A percentile compares a stretch with the other conserved stretches of the same genome.
Conservation (phyloP, 2,329 filamentous ascomycete species). For the Tolypocladium ophioglossoides region DNA sequence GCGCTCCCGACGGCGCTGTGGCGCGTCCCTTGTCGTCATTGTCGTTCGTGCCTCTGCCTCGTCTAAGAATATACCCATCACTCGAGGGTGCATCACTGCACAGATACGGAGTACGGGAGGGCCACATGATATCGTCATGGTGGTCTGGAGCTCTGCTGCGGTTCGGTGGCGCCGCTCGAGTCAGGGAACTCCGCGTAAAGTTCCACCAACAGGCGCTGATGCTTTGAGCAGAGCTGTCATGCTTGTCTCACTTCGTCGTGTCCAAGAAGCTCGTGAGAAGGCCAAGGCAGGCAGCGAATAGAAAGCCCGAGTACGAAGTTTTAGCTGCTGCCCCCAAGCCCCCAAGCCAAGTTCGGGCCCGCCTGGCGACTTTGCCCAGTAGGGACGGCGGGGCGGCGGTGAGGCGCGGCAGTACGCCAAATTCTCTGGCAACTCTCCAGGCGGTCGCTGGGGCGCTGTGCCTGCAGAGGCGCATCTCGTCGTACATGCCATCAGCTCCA, state of each 20-base stretch:
- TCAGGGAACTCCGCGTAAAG: background rate
- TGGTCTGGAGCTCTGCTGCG: constrained; percentile 5
- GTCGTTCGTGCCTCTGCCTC: background rate
- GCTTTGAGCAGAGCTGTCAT: constrained; percentile 9
- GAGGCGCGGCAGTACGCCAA: constrained; percentile 23
- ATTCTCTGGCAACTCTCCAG: constrained; percentile 16
- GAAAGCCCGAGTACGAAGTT: background rate
- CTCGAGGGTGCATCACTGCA: background rate
- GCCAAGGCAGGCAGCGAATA: background rate
- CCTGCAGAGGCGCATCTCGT: background rate
- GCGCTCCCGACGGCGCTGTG: background rate
- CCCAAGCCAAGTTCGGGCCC: too few relatives aligned
- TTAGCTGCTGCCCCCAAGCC: background rate
- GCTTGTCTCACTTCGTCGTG: constrained; percentile 13
- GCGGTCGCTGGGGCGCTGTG: background rate
- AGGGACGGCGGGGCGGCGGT: constrained; percentile 20
- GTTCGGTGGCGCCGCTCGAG: constrained; percentile 4
- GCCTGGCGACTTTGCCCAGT: constrained; percentile 3
- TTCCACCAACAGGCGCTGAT: constrained; percentile 6
- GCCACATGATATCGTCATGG: constrained; percentile 8
- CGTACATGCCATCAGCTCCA: background rate
- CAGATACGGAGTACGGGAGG: background rate
- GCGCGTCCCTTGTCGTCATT: background rate
- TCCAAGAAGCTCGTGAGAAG: constrained; percentile 1
- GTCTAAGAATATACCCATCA: background rate